These are phyloP conservation scores for Macrophomina phaseolina DNA, from an alignment of 2,329 filamentous ascomycete species.

Conservation along the genomic window DNA sequence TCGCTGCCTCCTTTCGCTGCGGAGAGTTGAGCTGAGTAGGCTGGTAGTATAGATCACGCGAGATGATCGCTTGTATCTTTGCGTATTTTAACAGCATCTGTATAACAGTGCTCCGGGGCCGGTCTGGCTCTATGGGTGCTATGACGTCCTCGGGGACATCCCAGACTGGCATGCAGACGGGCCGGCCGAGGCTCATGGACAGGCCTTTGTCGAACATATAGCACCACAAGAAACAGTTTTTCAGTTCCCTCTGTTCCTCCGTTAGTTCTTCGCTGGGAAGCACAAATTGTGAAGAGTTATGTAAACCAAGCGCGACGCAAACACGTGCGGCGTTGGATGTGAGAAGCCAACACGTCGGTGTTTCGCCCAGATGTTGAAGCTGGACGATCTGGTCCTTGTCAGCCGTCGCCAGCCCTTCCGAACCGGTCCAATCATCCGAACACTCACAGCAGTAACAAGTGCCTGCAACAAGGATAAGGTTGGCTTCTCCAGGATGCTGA, in stretches of 20 bases:
- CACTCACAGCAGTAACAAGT: constrained; percentile 39
- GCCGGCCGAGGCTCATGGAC: constrained; percentile 39
- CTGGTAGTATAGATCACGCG: constrained; percentile 29
- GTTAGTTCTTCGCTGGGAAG: constrained; percentile 32
- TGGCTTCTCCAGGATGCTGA: constrained; percentile 38
- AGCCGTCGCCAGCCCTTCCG: not conserved
- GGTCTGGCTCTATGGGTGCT: constrained; percentile 34
- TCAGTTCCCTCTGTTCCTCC: constrained; percentile 34
- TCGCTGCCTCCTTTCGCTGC: constrained; percentile 25
- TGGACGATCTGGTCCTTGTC: constrained; percentile 34
- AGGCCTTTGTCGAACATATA: constrained; percentile 41
- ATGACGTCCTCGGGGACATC: constrained; percentile 36
- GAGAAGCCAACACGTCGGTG: constrained; percentile 40
- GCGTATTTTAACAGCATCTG: constrained; percentile 37
- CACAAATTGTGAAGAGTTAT: constrained; percentile 27
- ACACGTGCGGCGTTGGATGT: constrained; percentile 40
- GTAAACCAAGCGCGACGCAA: constrained; percentile 41
- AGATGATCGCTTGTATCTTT: constrained; percentile 38
- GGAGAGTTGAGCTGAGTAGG: constrained; percentile 35
- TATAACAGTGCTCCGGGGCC: constrained; percentile 35
- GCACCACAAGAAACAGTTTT: constrained; percentile 39
- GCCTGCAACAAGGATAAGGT: constrained; percentile 39
- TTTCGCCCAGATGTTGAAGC: constrained; percentile 43
- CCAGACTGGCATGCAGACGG: constrained; percentile 37
- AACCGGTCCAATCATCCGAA: not conserved